A percentile compares a stretch with the other conserved stretches of the same genome.
phyloP scores from a whole-genome alignment of 805 yeast genomes.

The Nakazawaea peltata region DNA sequence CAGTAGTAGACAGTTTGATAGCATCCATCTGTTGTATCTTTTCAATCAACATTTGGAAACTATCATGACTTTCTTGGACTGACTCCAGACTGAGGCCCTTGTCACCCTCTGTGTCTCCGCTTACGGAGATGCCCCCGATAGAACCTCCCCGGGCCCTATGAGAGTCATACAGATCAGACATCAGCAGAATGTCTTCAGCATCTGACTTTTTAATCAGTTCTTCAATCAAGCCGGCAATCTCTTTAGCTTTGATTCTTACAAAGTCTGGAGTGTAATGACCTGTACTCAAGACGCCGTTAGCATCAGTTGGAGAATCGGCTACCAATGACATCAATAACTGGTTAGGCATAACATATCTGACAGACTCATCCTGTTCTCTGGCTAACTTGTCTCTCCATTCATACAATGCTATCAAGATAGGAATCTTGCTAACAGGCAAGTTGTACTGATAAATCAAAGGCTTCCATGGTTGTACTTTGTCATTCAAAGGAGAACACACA shows the following conservation, averaged over 20 bases:
- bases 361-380: conserved; percentile 73
- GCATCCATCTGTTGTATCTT: not conserved
- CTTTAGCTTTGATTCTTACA: conserved; percentile 50
- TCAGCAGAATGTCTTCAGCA: conserved; percentile 28
- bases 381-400: conserved; percentile 83
- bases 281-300: conserved; percentile 43
- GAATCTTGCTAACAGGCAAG: conserved; percentile 44
- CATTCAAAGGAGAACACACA: conserved; percentile 41
- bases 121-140: too few relatives aligned
- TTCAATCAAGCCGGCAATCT: conserved; percentile 50
- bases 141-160: too few relatives aligned
- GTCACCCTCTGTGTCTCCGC: not conserved
- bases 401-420: conserved; percentile 52
- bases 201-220: conserved; percentile 26
- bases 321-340: conserved; percentile 61
- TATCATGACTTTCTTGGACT: conserved; percentile 8
- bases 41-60: conserved; percentile 7
- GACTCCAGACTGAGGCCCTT: not conserved
- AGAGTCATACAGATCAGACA: conserved; percentile 11
- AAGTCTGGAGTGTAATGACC: conserved; percentile 40
- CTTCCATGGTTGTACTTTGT: conserved; percentile 59
- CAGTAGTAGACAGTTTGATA: not conserved
- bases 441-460: conserved; percentile 56
- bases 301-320: conserved; percentile 47
- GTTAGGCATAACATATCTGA: conserved; percentile 77